Evolutionary conservation across 2,329 filamentous ascomycete species (phyloP), one percentile per base, ranked within the genome.

Genomic region (Alternaria ventricosa): DNA sequence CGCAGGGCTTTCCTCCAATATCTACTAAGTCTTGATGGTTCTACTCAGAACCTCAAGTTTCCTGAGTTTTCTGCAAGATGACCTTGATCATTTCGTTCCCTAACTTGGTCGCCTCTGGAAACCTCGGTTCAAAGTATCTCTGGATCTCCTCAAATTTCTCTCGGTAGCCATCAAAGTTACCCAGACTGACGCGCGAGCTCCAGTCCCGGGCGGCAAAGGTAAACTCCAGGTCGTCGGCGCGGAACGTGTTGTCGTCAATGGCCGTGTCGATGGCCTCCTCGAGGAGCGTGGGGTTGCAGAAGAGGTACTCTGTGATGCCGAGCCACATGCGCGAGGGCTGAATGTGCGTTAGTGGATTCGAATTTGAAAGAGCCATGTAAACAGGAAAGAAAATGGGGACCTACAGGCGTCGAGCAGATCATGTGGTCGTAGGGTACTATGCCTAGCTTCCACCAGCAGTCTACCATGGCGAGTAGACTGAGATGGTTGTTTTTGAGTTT

Each of bases 401-500:
- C 78, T 76, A 90, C 88, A 53, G 96, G 96, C 43, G 96, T 99
- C 57, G 94, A 97, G 84, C 96, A 99, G 71, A 99, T 96, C 94
- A 99, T 99, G 84, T 99, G 96, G 81, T 99, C 95, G 80, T 99
- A 99, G 1, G 96, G 96, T 51, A 96, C 92, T 73, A 97, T 99
- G 33, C 90, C 92, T 49, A 98, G 87, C 70, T 93, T 92, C 77
- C 92, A 96, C 96, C 96, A 99, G 82, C 95, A 98, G 83, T 99
- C 96, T 46, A 98, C 96, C 88, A 99, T 99, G 50, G 94, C 96
- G 47, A 99, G 86, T 61, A 99, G 85, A 78, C 90, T 94, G 28
- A 99, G 87, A 80, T 99, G 96, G 78, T 96, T 99, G 82, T 99
- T 99, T 57, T 91, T 93, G 20, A 93, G 87, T 63, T 86, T 84